A percentile compares a stretch with the other conserved stretches of the same genome.
These are phyloP conservation scores for Fusarium sp. DNA, from an alignment of 2,329 filamentous ascomycete genomes.

Conservation along the genomic window DNA sequence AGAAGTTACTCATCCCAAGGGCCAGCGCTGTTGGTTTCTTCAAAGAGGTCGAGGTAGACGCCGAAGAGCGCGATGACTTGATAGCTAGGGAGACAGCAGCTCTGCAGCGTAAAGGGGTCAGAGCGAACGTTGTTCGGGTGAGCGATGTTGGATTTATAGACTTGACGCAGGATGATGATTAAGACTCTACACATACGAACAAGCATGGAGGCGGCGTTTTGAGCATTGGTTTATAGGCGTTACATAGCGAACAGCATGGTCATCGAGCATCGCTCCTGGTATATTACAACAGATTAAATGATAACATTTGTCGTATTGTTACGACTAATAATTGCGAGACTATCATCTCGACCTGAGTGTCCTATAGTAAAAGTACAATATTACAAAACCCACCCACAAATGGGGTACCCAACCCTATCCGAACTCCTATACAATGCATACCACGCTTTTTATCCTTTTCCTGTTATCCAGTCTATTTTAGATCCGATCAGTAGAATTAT, in stretches of 20 bases:
- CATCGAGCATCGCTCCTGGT: not conserved
- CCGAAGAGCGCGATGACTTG: slow-evolving; percentile 43
- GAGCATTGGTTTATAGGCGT: slow-evolving; percentile 18
- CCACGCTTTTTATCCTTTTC: slow-evolving; percentile 13
- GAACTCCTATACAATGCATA: slow-evolving; percentile 24
- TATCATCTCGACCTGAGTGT: slow-evolving; percentile 12
- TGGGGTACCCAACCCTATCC: slow-evolving; percentile 13
- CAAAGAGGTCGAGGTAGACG: slow-evolving; percentile 46
- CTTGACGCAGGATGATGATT: slow-evolving; percentile 48
- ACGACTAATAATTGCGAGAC: slow-evolving; percentile 23
- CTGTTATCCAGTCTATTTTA: slow-evolving; percentile 2
- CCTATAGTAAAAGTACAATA: slow-evolving; percentile 16
- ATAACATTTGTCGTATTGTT: slow-evolving; percentile 7
- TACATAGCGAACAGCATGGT: slow-evolving; percentile 16
- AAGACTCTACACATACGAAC: not conserved
- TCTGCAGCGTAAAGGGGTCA: slow-evolving; percentile 26
- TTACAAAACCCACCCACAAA: slow-evolving; percentile 1
- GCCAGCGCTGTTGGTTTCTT: slow-evolving; percentile 55
- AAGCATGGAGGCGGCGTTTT: slow-evolving; percentile 15
- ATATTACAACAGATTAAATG: not conserved
- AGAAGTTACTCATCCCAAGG: slow-evolving; percentile 55
- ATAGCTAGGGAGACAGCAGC: slow-evolving; percentile 37
- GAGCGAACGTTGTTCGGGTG: slow-evolving; percentile 38
- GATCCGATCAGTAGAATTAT: not conserved
- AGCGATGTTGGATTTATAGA: slow-evolving; percentile 52